Evolutionary conservation across 352 stramenopile species (phyloP).

Genomic region (Phytopythium oedochilum): DNA sequence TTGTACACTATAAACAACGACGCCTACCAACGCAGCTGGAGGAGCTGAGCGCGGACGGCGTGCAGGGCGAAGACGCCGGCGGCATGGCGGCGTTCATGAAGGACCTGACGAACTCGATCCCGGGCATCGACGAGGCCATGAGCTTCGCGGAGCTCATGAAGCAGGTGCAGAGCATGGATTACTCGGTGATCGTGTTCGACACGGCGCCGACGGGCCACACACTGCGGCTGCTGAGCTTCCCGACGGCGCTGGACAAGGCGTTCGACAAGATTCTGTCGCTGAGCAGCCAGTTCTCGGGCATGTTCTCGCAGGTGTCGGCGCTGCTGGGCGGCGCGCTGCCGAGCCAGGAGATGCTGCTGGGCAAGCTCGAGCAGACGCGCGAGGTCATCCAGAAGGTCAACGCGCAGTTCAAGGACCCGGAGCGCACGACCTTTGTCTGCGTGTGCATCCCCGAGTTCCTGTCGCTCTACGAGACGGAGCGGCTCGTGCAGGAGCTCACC

Average conservation of each 20-base stretch:
- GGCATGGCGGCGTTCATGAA: constrained; percentile 95
- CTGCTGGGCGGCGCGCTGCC: constrained; percentile 69
- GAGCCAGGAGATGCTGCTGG: constrained; percentile 93
- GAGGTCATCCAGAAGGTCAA: constrained; percentile 99
- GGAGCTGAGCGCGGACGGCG: constrained; percentile 75
- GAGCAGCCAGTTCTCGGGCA: constrained; percentile 89
- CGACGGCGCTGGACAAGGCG: constrained; percentile 97
- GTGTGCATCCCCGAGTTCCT: constrained; percentile 99
- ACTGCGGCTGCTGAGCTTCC: constrained; percentile 95
- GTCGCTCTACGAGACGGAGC: constrained; percentile 99
- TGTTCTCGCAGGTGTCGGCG: constrained; percentile 84
- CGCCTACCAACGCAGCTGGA: constrained; percentile 61
- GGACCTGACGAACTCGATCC: constrained; percentile 97
- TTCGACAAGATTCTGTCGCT: constrained; percentile 98
- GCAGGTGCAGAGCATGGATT: constrained; percentile 97
- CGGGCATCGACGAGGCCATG: constrained; percentile 99
- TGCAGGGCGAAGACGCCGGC: constrained; percentile 66
- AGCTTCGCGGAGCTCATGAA: constrained; percentile 99
- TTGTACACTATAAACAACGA: too few relatives aligned
- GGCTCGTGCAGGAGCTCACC: constrained; percentile 98
- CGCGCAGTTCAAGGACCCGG: constrained; percentile 97
- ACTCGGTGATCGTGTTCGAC: constrained; percentile 98
- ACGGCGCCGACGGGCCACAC: constrained; percentile 98
- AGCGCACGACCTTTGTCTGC: constrained; percentile 99
- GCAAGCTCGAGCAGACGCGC: constrained; percentile 94